Evolutionary conservation across 2,329 filamentous ascomycete species (phyloP).

Genomic region (Penicillium italicum): DNA sequence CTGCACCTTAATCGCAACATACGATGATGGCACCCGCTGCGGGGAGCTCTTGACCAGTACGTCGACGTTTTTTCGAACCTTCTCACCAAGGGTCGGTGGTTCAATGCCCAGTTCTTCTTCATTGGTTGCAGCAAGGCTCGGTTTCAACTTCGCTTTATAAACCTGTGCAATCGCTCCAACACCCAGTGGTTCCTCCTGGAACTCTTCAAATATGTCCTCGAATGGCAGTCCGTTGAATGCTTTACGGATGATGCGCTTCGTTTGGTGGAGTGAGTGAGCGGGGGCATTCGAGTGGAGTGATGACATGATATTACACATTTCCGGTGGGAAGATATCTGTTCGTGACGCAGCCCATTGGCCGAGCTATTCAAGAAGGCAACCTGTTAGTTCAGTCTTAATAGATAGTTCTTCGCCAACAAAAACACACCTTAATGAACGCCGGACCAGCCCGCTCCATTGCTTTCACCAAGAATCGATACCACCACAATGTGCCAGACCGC

Average conservation of each 20-base stretch:
- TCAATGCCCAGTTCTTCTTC: constrained; percentile 53
- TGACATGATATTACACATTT: constrained; percentile 92
- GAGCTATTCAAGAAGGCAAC: constrained; percentile 51
- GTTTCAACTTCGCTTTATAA: constrained; percentile 89
- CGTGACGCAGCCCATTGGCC: constrained; percentile 98
- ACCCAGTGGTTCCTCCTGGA: constrained; percentile 81
- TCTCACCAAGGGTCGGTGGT: constrained; percentile 59
- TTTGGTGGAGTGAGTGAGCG: constrained; percentile 77
- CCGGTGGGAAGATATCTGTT: constrained; percentile 89
- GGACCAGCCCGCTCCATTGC: constrained; percentile 92
- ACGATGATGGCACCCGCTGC: constrained; percentile 78
- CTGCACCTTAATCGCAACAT: constrained; percentile 93
- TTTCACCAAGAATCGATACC: constrained; percentile 83
- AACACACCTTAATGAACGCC: constrained; percentile 84
- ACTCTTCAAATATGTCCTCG: constrained; percentile 93
- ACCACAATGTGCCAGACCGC: constrained; percentile 80
- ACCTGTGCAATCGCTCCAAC: constrained; percentile 97
- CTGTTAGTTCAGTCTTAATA: not conserved
- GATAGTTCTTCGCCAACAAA: not conserved
- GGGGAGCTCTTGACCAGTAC: constrained; percentile 82
- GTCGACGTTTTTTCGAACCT: constrained; percentile 77
- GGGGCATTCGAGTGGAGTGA: constrained; percentile 92
- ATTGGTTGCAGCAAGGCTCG: constrained; percentile 65
- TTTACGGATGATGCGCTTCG: constrained; percentile 71
- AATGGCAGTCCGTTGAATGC: constrained; percentile 79